phyloP scores from a whole-genome alignment of 345 rosid species.

The Murraya koenigii region DNA sequence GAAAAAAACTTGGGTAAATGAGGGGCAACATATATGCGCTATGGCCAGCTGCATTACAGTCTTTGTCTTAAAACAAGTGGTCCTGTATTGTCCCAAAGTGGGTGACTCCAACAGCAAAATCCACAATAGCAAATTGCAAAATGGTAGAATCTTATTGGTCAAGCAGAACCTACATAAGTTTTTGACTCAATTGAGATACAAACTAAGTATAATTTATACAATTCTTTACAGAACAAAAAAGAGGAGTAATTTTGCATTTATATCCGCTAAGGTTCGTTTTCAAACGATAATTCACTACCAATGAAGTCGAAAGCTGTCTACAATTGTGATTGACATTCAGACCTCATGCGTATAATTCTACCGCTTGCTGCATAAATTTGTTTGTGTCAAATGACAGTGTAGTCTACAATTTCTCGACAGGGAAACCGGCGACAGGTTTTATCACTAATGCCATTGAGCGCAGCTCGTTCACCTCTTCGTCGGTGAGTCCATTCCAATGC shows the following conservation, averaged over 20 bases:
- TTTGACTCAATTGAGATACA: too few relatives aligned
- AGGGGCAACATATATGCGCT: too few relatives aligned
- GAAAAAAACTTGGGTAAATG: too few relatives aligned
- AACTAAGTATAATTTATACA: too few relatives aligned
- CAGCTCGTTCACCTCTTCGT: conserved; percentile 65
- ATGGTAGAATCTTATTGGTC: too few relatives aligned
- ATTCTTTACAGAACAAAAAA: not conserved
- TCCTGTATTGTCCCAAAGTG: too few relatives aligned
- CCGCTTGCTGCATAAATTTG: not conserved
- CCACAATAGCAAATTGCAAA: too few relatives aligned
- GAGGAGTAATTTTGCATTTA: too few relatives aligned
- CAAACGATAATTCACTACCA: not conserved
- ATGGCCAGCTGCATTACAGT: too few relatives aligned
- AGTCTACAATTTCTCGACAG: conserved; percentile 58
- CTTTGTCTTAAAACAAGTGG: too few relatives aligned
- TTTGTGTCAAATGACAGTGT: not conserved
- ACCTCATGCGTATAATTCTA: not conserved
- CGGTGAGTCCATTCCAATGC: conserved; percentile 78
- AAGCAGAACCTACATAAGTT: too few relatives aligned
- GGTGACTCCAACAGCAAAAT: too few relatives aligned
- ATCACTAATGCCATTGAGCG: conserved; percentile 68
- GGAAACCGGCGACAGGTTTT: conserved; percentile 65
- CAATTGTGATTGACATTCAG: not conserved
- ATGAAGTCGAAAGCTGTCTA: not conserved
- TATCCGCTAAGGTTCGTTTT: not conserved